Conservation (phyloP, 2,329 filamentous ascomycete species). For the Epichloe sp. region DNA sequence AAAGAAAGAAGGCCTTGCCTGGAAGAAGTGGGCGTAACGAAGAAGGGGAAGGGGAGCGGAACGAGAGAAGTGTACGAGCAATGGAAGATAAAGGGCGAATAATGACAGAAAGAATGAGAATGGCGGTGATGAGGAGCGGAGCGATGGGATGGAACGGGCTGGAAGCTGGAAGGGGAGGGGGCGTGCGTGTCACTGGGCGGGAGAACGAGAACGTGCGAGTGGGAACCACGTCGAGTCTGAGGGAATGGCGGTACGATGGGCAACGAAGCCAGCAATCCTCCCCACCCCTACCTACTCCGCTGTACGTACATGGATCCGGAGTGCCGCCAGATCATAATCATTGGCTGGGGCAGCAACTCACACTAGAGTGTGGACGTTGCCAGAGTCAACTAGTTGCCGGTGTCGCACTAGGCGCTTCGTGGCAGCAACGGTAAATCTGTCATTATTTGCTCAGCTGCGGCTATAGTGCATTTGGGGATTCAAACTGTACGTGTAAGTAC, state of each 20-base stretch:
- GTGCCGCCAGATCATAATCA: conserved; percentile 1
- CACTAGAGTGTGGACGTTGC: not conserved
- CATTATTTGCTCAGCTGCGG: too few species aligned
- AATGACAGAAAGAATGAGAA: conserved; percentile 18
- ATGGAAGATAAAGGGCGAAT: conserved; percentile 19
- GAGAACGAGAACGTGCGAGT: not conserved
- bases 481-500: not conserved
- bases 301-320: not conserved
- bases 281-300: not conserved
- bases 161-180: conserved; percentile 16
- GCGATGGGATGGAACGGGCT: conserved; percentile 13
- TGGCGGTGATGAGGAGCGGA: conserved; percentile 20
- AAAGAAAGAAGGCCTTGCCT: conserved; percentile 23
- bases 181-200: conserved; percentile 15
- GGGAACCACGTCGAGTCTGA: not conserved
- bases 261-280: conserved; percentile 4
- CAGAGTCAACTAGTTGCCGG: not conserved
- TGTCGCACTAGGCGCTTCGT: not conserved
- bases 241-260: conserved; percentile 5
- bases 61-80: conserved; percentile 15
- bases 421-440: not conserved
- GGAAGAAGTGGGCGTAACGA: conserved; percentile 8
- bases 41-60: conserved; percentile 11
- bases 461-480: too few species aligned
- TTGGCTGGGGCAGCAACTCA: not conserved